These are phyloP conservation scores for Magnaporthiopsis poae DNA, from an alignment of 2,329 filamentous ascomycete species.

Conservation along the genomic window DNA sequence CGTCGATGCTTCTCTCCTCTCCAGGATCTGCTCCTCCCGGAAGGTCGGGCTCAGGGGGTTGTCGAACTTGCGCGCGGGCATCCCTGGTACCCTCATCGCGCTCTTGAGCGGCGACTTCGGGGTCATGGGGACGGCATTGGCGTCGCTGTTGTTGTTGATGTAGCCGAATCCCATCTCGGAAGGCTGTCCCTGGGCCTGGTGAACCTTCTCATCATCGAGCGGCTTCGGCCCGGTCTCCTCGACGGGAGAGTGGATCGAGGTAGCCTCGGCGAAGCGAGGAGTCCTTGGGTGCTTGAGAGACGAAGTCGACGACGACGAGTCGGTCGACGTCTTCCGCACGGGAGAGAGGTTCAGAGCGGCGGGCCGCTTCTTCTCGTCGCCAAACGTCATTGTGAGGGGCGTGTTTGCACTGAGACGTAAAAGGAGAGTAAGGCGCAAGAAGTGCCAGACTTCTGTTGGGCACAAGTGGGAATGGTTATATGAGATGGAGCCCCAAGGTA, in stretches of 20 bases:
- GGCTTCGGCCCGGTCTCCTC: constrained; percentile 47
- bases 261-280: constrained; percentile 73
- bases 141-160: constrained; percentile 53
- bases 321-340: constrained; percentile 37
- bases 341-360: constrained; percentile 44
- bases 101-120: constrained; percentile 79
- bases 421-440: constrained; percentile 10
- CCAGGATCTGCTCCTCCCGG: constrained; percentile 72
- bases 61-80: constrained; percentile 58
- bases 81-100: constrained; percentile 78
- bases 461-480: constrained; percentile 6
- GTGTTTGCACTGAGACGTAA: constrained; percentile 15
- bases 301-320: constrained; percentile 42
- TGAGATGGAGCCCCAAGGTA: constrained; percentile 8
- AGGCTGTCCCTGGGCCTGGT: constrained; percentile 57
- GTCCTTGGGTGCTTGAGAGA: constrained; percentile 60
- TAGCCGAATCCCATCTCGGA: constrained; percentile 90
- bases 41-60: constrained; percentile 89
- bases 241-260: constrained; percentile 66
- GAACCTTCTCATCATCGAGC: constrained; percentile 48
- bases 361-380: constrained; percentile 48
- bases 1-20: constrained; percentile 71
- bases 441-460: constrained; percentile 2
- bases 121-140: constrained; percentile 53
- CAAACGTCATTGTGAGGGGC: constrained; percentile 19